Base-by-base conservation (phyloP, 192 early-diverging fungal genomes). In the Polychytrium aggregatum region DNA sequence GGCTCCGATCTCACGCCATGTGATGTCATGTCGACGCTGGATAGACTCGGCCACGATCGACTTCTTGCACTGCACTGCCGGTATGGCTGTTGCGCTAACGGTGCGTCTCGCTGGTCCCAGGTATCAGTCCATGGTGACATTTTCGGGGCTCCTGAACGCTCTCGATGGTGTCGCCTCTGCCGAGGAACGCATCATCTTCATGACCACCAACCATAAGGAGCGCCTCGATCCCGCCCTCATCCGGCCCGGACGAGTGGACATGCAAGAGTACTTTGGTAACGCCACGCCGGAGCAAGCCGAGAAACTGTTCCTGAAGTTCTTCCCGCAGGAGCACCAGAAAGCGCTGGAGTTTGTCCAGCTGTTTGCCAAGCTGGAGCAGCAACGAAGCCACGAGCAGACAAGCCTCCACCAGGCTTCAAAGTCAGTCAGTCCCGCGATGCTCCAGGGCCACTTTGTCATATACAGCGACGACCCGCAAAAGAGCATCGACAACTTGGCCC, bases 381-480 rank as follows among this genome's bases (percentile, higher is more conserved):
- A 26, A 20, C 39, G 37, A 7, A 22, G 36, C n/a, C n/a, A n/a
- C n/a, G n/a, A n/a, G n/a, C n/a, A n/a, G n/a, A n/a, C n/a, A n/a
- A n/a, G n/a, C n/a, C n/a, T n/a, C n/a, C n/a, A n/a, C n/a, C n/a
- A 48, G 45, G 34, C 9, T 6, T 31, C 9, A 9, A 44, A 40
- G 16, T 6, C 7, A 7, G 41, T 88, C 28, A 90, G 87, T 62
- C 87, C 90, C 4, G 92, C 92, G 0, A 74, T 74, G 50, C 57
- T 98, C 28, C 95, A 98, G 66, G 95, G 95, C 2, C 95, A 98
- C 67, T 98, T 98, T 82, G 88, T 94, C 8, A 64, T 83, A 30
- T 76, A 78, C 43, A 85, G 91, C 41, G 83, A 90, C 53, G 65
- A 73, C 46, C 80, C 92, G 0, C n/a, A n/a, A n/a, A n/a, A n/a